Evolutionary conservation across 306 rosid genomes (phyloP).

Genomic region (Lathyrus tuberosus): DNA sequence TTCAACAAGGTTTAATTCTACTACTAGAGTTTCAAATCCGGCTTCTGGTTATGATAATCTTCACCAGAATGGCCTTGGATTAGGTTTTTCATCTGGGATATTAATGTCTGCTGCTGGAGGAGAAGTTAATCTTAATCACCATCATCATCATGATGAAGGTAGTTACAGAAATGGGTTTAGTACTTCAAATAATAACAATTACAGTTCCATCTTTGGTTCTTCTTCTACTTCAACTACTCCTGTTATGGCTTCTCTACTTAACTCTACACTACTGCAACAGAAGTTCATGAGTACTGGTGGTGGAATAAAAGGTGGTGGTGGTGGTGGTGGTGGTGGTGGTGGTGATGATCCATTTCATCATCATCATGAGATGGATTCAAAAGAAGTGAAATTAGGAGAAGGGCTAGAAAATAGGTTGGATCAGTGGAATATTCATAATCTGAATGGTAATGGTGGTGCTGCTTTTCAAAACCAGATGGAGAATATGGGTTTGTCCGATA

Average conservation of each 20-base stretch:
- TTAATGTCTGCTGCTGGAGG: too few species aligned
- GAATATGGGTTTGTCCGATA: constrained; percentile 63
- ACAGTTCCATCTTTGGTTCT: constrained; percentile 56
- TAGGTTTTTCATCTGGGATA: constrained; percentile 66
- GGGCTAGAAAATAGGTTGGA: constrained; percentile 45
- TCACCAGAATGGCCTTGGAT: constrained; percentile 56
- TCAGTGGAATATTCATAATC: constrained; percentile 33
- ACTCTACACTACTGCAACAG: constrained; percentile 53
- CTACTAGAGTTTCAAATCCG: not conserved
- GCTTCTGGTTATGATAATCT: constrained; percentile 50
- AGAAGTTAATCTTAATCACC: not conserved
- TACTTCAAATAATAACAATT: constrained; percentile 38
- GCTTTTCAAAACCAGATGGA: constrained; percentile 55
- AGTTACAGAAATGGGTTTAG: constrained; percentile 53
- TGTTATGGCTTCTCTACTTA: constrained; percentile 61
- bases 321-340: too few species aligned
- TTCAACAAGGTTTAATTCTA: constrained; percentile 51
- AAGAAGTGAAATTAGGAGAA: constrained; percentile 67
- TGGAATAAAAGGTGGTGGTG: not conserved
- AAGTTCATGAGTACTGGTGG: constrained; percentile 48
- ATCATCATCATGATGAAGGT: constrained; percentile 32
- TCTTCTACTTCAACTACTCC: constrained; percentile 51
- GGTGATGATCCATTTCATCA: constrained; percentile 49
- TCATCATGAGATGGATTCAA: constrained; percentile 35
- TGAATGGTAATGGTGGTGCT: constrained; percentile 22